Percentiles rank a stretch among this genome's conserved stretches.
phyloP scores from a whole-genome alignment of 768 basidiomycete genomes.

The Trametes cinnabarina region DNA sequence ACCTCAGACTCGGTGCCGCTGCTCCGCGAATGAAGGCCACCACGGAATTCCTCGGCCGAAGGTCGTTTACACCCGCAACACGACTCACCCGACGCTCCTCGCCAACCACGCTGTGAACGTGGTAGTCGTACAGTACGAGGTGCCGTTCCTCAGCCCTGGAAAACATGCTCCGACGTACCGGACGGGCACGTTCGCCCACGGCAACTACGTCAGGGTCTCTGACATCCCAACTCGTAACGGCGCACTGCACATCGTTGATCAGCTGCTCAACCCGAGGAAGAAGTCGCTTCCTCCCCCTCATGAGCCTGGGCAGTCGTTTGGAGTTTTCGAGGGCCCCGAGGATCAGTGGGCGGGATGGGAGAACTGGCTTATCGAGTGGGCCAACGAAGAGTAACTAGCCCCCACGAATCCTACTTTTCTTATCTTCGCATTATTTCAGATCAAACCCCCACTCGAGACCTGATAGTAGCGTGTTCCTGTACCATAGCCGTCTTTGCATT shows the following conservation, averaged over 20 bases:
- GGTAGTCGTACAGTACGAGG: constrained; percentile 46
- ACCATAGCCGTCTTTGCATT: too few relatives aligned
- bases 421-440: background rate
- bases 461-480: too few relatives aligned
- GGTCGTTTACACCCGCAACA: constrained; percentile 19
- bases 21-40: background rate
- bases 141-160: constrained; percentile 32
- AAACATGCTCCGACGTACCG: constrained; percentile 31
- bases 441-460: background rate
- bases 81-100: constrained; percentile 42
- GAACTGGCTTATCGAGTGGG: constrained; percentile 51
- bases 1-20: constrained; percentile 3
- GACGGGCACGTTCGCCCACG: constrained; percentile 43
- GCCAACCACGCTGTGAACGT: constrained; percentile 44
- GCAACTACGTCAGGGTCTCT: constrained; percentile 35
- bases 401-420: background rate
- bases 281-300: background rate
- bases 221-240: constrained; percentile 59
- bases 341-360: constrained; percentile 46
- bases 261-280: constrained; percentile 39
- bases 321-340: background rate
- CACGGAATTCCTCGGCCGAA: constrained; percentile 11
- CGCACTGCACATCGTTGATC: constrained; percentile 49
- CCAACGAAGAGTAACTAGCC: constrained; percentile 31
- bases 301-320: background rate